A percentile compares a stretch with the other conserved stretches of the same genome.
Conservation (phyloP, 2,329 filamentous ascomycete genomes). For the Rosellinia necatrix region DNA sequence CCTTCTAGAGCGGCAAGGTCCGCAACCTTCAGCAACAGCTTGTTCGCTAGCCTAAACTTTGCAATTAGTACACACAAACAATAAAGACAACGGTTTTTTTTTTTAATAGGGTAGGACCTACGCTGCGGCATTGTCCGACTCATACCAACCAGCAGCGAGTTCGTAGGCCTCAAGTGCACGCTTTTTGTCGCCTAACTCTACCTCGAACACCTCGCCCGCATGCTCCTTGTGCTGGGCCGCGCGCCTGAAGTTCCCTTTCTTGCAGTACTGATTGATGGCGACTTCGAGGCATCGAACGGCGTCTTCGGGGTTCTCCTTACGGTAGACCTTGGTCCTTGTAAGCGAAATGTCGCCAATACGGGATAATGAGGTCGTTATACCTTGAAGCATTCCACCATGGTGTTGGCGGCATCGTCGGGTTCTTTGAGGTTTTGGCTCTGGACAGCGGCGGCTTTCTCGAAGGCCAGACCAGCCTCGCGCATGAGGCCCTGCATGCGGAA, state of each 20-base stretch:
- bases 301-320: conserved; percentile 80
- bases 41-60: conserved; percentile 70
- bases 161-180: conserved; percentile 83
- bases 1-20: conserved; percentile 81
- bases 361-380: conserved; percentile 45
- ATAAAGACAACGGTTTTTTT: neutral
- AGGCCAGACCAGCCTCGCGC: conserved; percentile 82
- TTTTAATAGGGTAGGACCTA: conserved; percentile 53
- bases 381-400: conserved; percentile 89
- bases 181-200: conserved; percentile 77
- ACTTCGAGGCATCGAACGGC: conserved; percentile 79
- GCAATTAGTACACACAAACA: conserved; percentile 10
- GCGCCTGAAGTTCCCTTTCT: conserved; percentile 87
- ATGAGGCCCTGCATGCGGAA: conserved; percentile 74
- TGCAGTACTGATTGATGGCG: conserved; percentile 84
- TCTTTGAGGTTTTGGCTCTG: conserved; percentile 84
- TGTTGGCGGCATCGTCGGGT: conserved; percentile 89
- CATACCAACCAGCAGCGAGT: conserved; percentile 85
- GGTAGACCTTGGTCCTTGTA: conserved; percentile 81
- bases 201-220: conserved; percentile 83
- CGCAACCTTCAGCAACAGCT: conserved; percentile 89
- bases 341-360: neutral
- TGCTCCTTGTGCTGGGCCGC: conserved; percentile 91
- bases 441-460: conserved; percentile 83
- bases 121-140: conserved; percentile 82